Conservation (phyloP, 2,329 filamentous ascomycete genomes). For the Arthroderma uncinatum region DNA sequence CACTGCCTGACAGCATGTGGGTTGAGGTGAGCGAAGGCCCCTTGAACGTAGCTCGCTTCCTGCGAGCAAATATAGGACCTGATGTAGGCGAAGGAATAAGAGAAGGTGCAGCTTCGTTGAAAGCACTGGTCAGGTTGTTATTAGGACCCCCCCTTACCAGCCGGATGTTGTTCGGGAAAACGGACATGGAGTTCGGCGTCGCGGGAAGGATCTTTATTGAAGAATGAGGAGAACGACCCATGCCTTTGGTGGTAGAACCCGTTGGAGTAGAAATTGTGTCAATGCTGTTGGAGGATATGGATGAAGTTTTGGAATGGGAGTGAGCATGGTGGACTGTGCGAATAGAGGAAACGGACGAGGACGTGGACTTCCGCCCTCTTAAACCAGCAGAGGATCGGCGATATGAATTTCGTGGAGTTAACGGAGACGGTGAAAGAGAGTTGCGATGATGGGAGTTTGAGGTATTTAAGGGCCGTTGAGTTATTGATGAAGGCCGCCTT, state of each 20-base stretch:
- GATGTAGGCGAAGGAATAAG: conserved; percentile 32
- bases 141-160: conserved; percentile 51
- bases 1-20: conserved; percentile 25
- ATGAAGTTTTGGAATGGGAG: conserved; percentile 87
- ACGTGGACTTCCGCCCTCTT: conserved; percentile 87
- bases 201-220: conserved; percentile 93
- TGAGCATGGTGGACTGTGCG: conserved; percentile 83
- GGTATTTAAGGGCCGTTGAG: conserved; percentile 27
- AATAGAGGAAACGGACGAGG: conserved; percentile 85
- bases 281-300: conserved; percentile 71
- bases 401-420: conserved; percentile 80
- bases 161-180: conserved; percentile 77
- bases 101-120: conserved; percentile 29
- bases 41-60: conserved; percentile 37
- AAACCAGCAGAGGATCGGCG: conserved; percentile 73
- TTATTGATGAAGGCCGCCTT: conserved; percentile 28
- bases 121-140: conserved; percentile 23
- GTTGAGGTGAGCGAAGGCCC: conserved; percentile 34
- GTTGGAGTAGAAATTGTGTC: conserved; percentile 58
- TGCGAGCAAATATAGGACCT: conserved; percentile 36
- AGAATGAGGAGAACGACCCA: conserved; percentile 62
- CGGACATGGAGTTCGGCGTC: conserved; percentile 59
- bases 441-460: conserved; percentile 44
- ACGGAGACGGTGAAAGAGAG: conserved; percentile 72
- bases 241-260: conserved; percentile 44